A percentile compares a stretch with the other conserved stretches of the same genome.
Conservation (phyloP, 768 basidiomycete species). For the Mycena belliarum region DNA sequence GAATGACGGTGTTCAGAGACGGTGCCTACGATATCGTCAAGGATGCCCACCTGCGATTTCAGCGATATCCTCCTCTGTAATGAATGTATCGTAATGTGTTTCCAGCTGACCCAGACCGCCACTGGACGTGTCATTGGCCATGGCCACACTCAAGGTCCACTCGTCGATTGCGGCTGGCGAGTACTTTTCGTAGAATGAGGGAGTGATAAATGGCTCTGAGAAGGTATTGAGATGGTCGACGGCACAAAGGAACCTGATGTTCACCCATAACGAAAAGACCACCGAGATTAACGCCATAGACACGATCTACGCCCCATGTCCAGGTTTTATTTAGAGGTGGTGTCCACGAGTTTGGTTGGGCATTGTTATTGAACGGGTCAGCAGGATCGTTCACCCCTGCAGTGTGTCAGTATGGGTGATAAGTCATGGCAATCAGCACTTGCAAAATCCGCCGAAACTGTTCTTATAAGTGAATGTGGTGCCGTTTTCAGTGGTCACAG, state of each 20-base stretch:
- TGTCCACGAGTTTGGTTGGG: slow-evolving; percentile 70
- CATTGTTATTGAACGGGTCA: slow-evolving; percentile 69
- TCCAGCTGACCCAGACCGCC: slow-evolving; percentile 71
- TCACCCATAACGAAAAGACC: slow-evolving; percentile 58
- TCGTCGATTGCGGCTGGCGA: slow-evolving; percentile 55
- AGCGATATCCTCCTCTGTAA: slow-evolving; percentile 86
- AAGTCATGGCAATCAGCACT: slow-evolving; percentile 23
- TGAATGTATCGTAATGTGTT: slow-evolving; percentile 80
- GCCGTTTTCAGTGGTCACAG: slow-evolving; percentile 61
- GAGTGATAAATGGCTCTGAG: slow-evolving; percentile 64
- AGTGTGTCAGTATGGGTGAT: not conserved
- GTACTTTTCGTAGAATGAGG: slow-evolving; percentile 63
- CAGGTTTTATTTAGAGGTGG: slow-evolving; percentile 71
- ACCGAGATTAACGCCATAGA: slow-evolving; percentile 69
- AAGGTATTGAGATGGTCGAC: not conserved
- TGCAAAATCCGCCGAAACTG: slow-evolving; percentile 66
- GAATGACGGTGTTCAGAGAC: not conserved
- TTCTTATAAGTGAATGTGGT: slow-evolving; percentile 71
- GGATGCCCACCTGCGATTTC: slow-evolving; percentile 60
- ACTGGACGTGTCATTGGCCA: slow-evolving; percentile 62
- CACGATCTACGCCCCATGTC: slow-evolving; percentile 60
- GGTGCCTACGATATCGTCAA: not conserved
- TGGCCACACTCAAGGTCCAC: slow-evolving; percentile 63
- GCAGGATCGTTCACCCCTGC: slow-evolving; percentile 60
- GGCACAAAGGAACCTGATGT: not conserved